Evolutionary conservation across 306 rosid genomes (phyloP), one percentile per base, ranked within the genome.

Genomic region (Vigna reflexopilosa): DNA sequence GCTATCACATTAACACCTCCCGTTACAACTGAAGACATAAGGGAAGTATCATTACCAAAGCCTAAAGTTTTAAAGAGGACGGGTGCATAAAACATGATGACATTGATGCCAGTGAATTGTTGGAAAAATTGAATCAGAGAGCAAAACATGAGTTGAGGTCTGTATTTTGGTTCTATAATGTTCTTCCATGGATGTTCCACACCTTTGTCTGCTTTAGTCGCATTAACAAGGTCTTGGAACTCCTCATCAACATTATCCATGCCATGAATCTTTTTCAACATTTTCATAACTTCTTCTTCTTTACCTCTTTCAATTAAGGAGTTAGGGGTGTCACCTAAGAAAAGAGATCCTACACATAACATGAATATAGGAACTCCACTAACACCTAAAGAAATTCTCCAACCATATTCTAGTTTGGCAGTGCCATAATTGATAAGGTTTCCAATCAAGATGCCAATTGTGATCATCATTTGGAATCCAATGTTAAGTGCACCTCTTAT

Each of bases 391-490:
- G 80, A 78, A 0, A 67, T 1, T 40, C 86, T 78, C 86, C 86
- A 83, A 13, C 83, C 83, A 40, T 67, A 10, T 7, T 1, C 0
- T 4, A 1, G 17, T 36, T 73, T 78, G 2, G 86, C 28, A 0
- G 86, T 83, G 0, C 61, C 19, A 19, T 72, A 78, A 51, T 83
- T 83, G 17, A 83, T 78, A 1, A 83, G 63, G 3, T 83, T 73
- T 49, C 83, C 86, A 6, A 19, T 2, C 7, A 78, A 59, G 50
- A 13, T 83, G 1, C 86, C 86, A 1, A 78, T 50, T 24, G 83
- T 83, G 40, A 83, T 78, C 83, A 78, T 73, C 83, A 83, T 73
- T 42, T 83, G 86, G 2, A 83, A 83, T 0, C 73, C 83, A 7
- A 78, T 78, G 2, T 78, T 83, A 7, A 83, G 80, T 15, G 72